Percentiles rank a stretch among this genome's conserved stretches.
phyloP scores from a whole-genome alignment of 768 basidiomycete species.

The Mycena kentingensis region DNA sequence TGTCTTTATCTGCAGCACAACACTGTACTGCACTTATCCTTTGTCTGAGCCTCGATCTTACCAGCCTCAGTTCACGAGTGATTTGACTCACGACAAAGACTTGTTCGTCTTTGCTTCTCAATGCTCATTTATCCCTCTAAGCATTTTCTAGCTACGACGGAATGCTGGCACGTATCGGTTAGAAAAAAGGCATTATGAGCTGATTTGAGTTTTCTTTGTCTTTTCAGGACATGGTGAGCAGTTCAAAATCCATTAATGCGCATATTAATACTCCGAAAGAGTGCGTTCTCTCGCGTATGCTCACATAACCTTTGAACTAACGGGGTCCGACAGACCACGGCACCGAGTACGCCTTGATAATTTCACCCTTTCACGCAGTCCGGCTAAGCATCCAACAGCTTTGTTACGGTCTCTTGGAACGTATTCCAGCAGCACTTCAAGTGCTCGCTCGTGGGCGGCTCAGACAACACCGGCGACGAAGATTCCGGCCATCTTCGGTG shows the following conservation, averaged over 20 bases:
- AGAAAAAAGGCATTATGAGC: too few species aligned
- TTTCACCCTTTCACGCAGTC: background rate
- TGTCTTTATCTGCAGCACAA: slow-evolving; percentile 8
- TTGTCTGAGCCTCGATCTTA: background rate
- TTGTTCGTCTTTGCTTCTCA: too few species aligned
- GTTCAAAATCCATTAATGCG: too few species aligned
- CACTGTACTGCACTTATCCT: slow-evolving; percentile 1
- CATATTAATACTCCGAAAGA: too few species aligned
- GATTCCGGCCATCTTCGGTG: slow-evolving; percentile 21
- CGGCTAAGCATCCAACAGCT: slow-evolving; percentile 1
- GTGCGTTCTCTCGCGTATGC: too few species aligned
- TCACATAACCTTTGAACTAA: too few species aligned
- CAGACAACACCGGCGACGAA: slow-evolving; percentile 21
- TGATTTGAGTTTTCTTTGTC: too few species aligned
- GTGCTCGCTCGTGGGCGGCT: slow-evolving; percentile 19
- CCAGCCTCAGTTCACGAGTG: slow-evolving; percentile 15
- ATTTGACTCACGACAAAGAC: slow-evolving; percentile 21
- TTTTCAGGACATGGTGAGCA: too few species aligned
- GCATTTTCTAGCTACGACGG: too few species aligned
- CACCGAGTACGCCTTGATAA: slow-evolving; percentile 9
- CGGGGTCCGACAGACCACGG: too few species aligned
- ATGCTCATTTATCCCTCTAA: too few species aligned
- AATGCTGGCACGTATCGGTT: too few species aligned
- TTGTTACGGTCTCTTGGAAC: slow-evolving; percentile 23
- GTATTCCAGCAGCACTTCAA: slow-evolving; percentile 22